phyloP scores from a whole-genome alignment of 75 land plant species.

The Adiantum capillusveneris region DNA sequence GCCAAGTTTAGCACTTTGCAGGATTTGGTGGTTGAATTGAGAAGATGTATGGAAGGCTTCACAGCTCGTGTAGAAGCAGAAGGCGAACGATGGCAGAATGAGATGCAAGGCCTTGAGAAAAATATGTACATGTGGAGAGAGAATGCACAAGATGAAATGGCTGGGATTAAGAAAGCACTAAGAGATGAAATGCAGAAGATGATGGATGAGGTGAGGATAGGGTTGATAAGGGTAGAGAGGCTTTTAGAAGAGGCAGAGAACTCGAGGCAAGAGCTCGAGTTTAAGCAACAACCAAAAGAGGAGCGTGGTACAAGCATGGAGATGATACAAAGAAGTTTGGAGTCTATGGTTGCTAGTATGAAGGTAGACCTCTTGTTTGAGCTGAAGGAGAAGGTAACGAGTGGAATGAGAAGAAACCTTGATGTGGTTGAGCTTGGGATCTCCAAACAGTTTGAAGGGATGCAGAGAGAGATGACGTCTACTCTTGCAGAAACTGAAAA shows the following conservation, averaged over 20 bases:
- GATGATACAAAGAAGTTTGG: neutral
- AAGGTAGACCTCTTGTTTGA: conserved; percentile 1
- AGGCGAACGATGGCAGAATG: conserved; percentile 25
- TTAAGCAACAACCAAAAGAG: neutral
- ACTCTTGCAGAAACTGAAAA: conserved; percentile 5
- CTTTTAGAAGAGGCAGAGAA: neutral
- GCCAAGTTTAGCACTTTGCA: conserved; percentile 16
- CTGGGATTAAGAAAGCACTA: conserved; percentile 11
- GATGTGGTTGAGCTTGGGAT: neutral
- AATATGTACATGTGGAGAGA: conserved; percentile 24
- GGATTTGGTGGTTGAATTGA: conserved; percentile 22
- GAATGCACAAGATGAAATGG: conserved; percentile 15
- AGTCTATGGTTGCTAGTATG: neutral
- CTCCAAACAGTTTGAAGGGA: too few species aligned
- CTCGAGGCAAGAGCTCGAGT: neutral
- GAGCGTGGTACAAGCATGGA: neutral
- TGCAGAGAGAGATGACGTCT: neutral
- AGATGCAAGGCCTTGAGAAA: conserved; percentile 19
- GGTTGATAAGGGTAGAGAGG: conserved; percentile 1
- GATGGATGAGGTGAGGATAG: conserved; percentile 2
- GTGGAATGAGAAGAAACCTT: neutral
- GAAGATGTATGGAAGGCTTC: conserved; percentile 22
- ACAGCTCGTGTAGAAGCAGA: conserved; percentile 22
- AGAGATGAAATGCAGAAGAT: conserved; percentile 15
- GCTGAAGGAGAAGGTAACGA: neutral